These are phyloP conservation scores for Salinomyces thailandicus DNA, from an alignment of 2,329 filamentous ascomycete species.

Conservation along the genomic window DNA sequence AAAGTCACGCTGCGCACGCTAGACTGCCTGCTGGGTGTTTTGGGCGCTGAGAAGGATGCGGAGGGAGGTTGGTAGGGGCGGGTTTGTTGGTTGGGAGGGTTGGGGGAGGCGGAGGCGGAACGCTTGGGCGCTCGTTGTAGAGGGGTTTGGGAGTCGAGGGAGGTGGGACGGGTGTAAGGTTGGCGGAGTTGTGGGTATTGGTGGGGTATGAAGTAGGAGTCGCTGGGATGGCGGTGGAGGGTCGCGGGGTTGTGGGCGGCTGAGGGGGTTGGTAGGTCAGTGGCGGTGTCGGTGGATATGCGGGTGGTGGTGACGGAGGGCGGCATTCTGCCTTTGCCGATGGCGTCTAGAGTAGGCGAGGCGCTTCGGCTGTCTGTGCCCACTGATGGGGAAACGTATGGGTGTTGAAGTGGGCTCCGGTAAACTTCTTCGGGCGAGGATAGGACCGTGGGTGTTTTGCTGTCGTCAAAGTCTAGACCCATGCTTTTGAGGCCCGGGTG, in stretches of 20 bases:
- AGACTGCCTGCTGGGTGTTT: conserved; percentile 23
- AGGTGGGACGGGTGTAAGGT: conserved; percentile 4
- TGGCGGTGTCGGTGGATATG: conserved; percentile 6
- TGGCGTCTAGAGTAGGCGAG: conserved; percentile 3
- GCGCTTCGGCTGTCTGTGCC: conserved; percentile 5
- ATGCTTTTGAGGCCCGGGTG: conserved; percentile 9
- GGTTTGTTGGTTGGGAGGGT: too few species aligned
- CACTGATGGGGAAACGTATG: conserved; percentile 5
- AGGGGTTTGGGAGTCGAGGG: too few species aligned
- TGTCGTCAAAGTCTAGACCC: conserved; percentile 10
- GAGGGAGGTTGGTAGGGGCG: conserved; percentile 26
- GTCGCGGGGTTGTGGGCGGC: conserved; percentile 5
- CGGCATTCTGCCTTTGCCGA: conserved; percentile 3
- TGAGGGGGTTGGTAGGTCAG: too few species aligned
- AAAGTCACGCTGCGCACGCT: conserved; percentile 1
- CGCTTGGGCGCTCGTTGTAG: too few species aligned
- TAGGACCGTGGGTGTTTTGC: conserved; percentile 16
- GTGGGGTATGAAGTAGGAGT: too few species aligned
- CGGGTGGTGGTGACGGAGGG: not conserved
- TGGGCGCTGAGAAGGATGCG: conserved; percentile 33
- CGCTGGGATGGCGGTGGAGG: conserved; percentile 5
- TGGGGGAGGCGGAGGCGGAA: too few species aligned
- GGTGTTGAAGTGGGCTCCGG: conserved; percentile 9
- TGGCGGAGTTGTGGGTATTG: too few species aligned
- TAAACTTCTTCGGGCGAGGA: conserved; percentile 15